phyloP scores from a whole-genome alignment of 148 eudicot genomes.

The Heliosperma pusillum region DNA sequence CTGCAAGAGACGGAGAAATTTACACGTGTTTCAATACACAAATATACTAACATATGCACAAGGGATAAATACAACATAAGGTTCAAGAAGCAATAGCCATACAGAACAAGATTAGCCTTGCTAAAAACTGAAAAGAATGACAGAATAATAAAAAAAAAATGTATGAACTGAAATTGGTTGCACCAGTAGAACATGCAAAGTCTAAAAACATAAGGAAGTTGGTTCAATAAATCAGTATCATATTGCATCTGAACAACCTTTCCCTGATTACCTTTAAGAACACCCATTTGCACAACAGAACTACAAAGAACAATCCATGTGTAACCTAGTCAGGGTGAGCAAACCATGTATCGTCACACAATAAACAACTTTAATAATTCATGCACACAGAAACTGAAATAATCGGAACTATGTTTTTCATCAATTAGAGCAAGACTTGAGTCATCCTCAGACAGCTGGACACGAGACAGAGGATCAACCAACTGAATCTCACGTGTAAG shows the following conservation, averaged over 20 bases:
- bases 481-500: no score
- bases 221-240: background rate
- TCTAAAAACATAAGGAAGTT: background rate
- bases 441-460: no score
- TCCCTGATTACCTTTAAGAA: background rate
- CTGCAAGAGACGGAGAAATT: constrained; percentile 37
- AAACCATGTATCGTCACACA: no score
- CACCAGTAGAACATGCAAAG: background rate
- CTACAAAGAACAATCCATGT: no score
- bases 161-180: background rate
- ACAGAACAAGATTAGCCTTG: background rate
- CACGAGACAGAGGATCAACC: no score
- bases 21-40: background rate
- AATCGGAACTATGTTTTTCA: no score
- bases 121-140: background rate
- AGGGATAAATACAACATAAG: background rate
- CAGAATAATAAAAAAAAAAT: background rate
- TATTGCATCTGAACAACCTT: background rate
- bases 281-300: background rate
- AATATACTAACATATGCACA: constrained; percentile 4
- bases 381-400: no score
- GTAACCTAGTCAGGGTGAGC: no score
- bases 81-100: background rate
- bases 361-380: no score
- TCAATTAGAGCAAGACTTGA: no score